phyloP scores from a whole-genome alignment of 148 eudicot species.

The Rhododendron williamsianum region DNA sequence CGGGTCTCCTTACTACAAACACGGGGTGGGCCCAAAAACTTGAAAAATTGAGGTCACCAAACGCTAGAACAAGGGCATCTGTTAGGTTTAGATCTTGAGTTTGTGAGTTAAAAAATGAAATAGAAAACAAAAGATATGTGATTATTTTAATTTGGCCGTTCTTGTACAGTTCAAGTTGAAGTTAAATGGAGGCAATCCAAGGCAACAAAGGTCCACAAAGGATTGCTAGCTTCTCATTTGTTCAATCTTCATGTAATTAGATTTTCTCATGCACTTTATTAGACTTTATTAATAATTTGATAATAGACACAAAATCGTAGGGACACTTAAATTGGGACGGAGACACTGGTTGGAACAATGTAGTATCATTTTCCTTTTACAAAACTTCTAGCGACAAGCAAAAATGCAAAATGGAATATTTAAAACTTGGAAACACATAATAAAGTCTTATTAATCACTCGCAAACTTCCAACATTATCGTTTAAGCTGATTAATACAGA shows the following conservation, averaged over 20 bases:
- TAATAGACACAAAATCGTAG: no score
- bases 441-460: background rate
- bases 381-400: background rate
- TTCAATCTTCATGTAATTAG: background rate
- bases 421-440: background rate
- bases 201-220: background rate
- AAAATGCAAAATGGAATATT: background rate
- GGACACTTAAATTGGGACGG: no score
- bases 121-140: background rate
- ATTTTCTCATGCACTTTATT: background rate
- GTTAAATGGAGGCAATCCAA: background rate
- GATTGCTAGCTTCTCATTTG: background rate
- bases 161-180: background rate
- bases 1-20: background rate
- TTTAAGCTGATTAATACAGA: background rate
- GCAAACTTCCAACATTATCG: background rate
- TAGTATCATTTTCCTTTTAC: background rate
- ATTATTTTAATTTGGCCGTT: background rate
- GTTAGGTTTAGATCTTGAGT: background rate
- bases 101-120: background rate
- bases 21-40: background rate
- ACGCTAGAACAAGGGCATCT: background rate
- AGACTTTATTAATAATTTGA: no score
- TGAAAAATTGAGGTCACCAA: background rate
- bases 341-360: background rate